Evolutionary conservation across 2,329 filamentous ascomycete species (phyloP), one percentile per base, ranked within the genome.

Genomic region (Hypoxylon sp.): DNA sequence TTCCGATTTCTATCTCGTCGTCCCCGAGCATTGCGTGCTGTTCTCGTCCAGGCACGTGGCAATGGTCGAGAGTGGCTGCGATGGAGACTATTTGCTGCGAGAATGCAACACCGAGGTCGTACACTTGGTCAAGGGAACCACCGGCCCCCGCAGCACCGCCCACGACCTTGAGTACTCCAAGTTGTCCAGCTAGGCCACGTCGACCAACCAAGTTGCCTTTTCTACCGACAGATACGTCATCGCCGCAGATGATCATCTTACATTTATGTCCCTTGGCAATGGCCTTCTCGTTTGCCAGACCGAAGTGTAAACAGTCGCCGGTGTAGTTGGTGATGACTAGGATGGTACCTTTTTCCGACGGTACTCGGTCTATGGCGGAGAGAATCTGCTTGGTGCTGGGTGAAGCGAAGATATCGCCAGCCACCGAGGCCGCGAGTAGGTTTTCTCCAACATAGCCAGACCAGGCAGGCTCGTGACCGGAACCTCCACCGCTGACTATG

Each of bases 301-400:
- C 81, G 58, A 84, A 84, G 64, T 86, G 83, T 53, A 86, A 71
- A 49, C 82, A 83, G 66, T 86, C 83, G 35, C 83, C 83, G 0
- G 83, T 86, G 66, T 86, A 86, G 68, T 87, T 87, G 34, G 81
- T 85, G 53, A 86, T 78, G 38, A 87, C 78, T 1, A 87, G 71
- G 36, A 87, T 78, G 2, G 78, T 79, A 26, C 83, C 83, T 61
- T 71, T 73, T 23, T 76, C 73, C 19, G 74, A 83, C n/a, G 77
- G 80, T 7, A 77, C 79, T 34, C 75, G 73, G 41, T 80, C 77
- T 29, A 87, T 77, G 4, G 77, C 83, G 1, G 82, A 78, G 6
- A 84, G 67, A 46, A 87, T 83, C 68, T 87, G 84, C 52, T 80
- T 82, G 7, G 83, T 83, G 50, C 79, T 83, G 0, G 84, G 84